Evolutionary conservation across 2,329 filamentous ascomycete genomes (phyloP).

Genomic region (Zymoseptoria pseudotritici): DNA sequence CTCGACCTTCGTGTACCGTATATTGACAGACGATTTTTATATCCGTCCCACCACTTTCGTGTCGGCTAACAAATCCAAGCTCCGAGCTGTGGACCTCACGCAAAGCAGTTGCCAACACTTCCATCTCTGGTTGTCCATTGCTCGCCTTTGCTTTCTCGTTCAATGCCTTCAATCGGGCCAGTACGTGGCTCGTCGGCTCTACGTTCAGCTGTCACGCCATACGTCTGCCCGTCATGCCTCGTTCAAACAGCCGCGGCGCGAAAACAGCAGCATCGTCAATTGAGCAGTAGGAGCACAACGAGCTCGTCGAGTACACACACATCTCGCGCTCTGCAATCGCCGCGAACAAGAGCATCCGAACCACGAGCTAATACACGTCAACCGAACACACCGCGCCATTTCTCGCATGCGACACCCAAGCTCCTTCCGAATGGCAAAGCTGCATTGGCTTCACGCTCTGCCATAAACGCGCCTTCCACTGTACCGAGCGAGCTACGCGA

Average conservation of each 20-base stretch:
- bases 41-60: background rate
- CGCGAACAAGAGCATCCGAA: background rate
- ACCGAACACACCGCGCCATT: background rate
- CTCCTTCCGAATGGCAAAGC: background rate
- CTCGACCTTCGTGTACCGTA: no score
- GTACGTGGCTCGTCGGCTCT: background rate
- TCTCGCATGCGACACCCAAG: background rate
- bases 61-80: background rate
- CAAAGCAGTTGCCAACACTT: background rate
- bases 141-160: background rate
- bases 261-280: background rate
- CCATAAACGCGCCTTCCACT: conserved; percentile 47
- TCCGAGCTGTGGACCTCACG: background rate
- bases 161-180: background rate
- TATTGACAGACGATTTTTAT: background rate
- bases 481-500: conserved; percentile 48
- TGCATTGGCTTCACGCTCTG: conserved; percentile 43
- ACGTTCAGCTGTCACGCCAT: background rate
- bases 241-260: background rate
- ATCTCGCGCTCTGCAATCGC: no score
- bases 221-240: conserved; percentile 19
- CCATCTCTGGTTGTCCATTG: background rate
- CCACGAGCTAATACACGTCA: background rate
- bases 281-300: background rate
- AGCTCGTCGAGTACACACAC: background rate